These are phyloP conservation scores for Hypericum androsaemum DNA, from an alignment of 345 rosid genomes.

Conservation along the genomic window DNA sequence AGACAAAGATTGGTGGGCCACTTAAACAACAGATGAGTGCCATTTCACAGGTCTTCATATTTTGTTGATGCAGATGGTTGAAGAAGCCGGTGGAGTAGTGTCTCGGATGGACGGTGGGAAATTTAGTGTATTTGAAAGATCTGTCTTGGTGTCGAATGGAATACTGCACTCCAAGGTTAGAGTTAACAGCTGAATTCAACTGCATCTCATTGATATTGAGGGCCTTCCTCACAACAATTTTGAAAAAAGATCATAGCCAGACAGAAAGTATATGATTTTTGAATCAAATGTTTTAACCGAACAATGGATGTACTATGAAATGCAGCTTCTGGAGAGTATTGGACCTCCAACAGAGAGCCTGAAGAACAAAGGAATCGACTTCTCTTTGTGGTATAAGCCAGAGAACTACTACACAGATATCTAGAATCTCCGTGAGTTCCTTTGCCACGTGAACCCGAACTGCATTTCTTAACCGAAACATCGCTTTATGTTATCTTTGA, in stretches of 20 bases:
- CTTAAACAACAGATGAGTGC: slow-evolving; percentile 3
- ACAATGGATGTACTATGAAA: slow-evolving; percentile 3
- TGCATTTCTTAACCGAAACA: too few relatives aligned
- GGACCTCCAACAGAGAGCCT: slow-evolving; percentile 71
- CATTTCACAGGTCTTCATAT: slow-evolving; percentile 1
- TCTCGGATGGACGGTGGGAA: slow-evolving; percentile 84
- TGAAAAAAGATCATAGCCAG: too few relatives aligned
- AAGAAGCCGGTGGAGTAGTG: slow-evolving; percentile 92
- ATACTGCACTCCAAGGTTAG: slow-evolving; percentile 73
- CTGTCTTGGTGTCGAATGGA: slow-evolving; percentile 88
- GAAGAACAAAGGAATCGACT: slow-evolving; percentile 72
- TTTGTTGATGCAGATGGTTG: slow-evolving; percentile 56
- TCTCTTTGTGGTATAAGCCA: slow-evolving; percentile 84
- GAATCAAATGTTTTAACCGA: not conserved
- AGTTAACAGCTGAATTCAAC: not conserved
- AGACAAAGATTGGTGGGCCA: not conserved
- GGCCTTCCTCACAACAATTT: too few relatives aligned
- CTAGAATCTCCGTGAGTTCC: slow-evolving; percentile 22
- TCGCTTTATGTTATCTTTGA: too few relatives aligned
- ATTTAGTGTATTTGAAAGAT: slow-evolving; percentile 80
- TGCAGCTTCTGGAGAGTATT: slow-evolving; percentile 74
- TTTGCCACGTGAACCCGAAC: not conserved
- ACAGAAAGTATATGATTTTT: too few relatives aligned
- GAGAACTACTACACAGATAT: slow-evolving; percentile 58
- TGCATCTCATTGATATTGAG: too few relatives aligned